Conservation (phyloP, 2,329 filamentous ascomycete species). For the Hypoxylon sp. region DNA sequence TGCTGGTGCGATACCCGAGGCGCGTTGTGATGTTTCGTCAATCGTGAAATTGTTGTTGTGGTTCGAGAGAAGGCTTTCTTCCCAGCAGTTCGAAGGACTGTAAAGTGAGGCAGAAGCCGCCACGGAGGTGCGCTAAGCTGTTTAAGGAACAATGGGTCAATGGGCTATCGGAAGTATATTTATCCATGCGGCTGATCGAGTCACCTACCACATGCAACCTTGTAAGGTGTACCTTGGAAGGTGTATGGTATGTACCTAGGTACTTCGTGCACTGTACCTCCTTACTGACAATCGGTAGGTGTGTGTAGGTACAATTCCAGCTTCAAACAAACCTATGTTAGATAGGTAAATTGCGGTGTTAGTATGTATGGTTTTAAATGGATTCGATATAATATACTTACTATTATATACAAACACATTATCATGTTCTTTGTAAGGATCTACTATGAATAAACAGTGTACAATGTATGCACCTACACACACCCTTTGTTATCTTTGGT, state of each 20-base stretch:
- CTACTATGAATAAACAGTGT: no score
- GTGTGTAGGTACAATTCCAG: no score
- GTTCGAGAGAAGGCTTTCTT: slow-evolving; percentile 57
- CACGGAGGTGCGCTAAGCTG: slow-evolving; percentile 57
- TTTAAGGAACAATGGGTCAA: slow-evolving; percentile 43
- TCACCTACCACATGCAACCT: not conserved
- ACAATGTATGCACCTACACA: not conserved
- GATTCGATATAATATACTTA: no score
- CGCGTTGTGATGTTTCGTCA: slow-evolving; percentile 64
- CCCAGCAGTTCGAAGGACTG: slow-evolving; percentile 43
- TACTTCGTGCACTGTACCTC: no score
- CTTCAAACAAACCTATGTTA: no score
- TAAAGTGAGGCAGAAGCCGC: slow-evolving; percentile 47
- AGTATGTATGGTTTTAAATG: no score
- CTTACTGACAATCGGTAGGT: no score
- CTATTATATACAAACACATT: no score
- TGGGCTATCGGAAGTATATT: slow-evolving; percentile 47
- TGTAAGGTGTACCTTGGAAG: no score
- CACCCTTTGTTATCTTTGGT: not conserved
- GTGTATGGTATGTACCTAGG: no score
- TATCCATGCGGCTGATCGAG: slow-evolving; percentile 40
- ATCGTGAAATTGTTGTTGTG: slow-evolving; percentile 59
- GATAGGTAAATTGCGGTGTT: no score
- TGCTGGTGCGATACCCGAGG: slow-evolving; percentile 64
- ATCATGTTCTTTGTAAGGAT: no score